Percentiles rank a stretch among this genome's conserved stretches.
These are phyloP conservation scores for Coleophoma cylindrospora DNA, from an alignment of 2,329 filamentous ascomycete species.

Conservation along the genomic window DNA sequence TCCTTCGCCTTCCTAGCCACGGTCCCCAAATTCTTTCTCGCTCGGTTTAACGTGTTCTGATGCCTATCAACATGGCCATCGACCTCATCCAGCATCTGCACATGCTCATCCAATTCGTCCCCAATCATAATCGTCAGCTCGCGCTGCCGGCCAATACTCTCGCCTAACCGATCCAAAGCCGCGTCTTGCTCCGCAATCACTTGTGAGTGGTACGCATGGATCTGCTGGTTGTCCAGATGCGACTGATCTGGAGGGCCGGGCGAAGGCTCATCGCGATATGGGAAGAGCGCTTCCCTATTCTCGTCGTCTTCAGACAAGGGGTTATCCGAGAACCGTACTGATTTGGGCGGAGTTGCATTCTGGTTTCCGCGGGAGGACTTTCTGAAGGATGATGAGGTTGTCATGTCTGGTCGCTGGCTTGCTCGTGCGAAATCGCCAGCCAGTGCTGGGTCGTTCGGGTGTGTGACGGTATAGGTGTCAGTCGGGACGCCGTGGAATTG, in stretches of 20 bases:
- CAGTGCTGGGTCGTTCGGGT: slow-evolving; percentile 61
- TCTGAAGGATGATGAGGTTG: slow-evolving; percentile 38
- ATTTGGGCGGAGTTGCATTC: slow-evolving; percentile 48
- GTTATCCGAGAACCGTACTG: slow-evolving; percentile 81
- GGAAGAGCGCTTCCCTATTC: slow-evolving; percentile 55
- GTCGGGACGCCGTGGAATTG: slow-evolving; percentile 70
- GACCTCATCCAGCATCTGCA: slow-evolving; percentile 83
- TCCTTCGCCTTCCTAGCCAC: slow-evolving; percentile 73
- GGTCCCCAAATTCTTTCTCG: slow-evolving; percentile 64
- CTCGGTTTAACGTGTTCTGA: slow-evolving; percentile 68
- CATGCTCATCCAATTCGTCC: slow-evolving; percentile 89
- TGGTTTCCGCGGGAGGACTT: slow-evolving; percentile 28
- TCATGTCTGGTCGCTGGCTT: slow-evolving; percentile 24
- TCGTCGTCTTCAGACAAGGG: slow-evolving; percentile 34
- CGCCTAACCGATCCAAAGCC: slow-evolving; percentile 84
- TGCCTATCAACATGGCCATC: slow-evolving; percentile 81
- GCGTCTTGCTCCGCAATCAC: slow-evolving; percentile 88
- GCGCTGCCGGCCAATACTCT: slow-evolving; percentile 80
- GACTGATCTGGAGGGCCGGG: slow-evolving; percentile 25
- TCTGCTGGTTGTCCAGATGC: slow-evolving; percentile 72
- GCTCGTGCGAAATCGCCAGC: slow-evolving; percentile 61
- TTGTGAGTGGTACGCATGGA: slow-evolving; percentile 77
- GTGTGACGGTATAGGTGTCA: slow-evolving; percentile 45
- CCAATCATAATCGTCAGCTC: slow-evolving; percentile 95
- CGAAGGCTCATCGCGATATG: slow-evolving; percentile 65